Base-by-base conservation (phyloP, 1,139 yeast species). In the Diutina mesorugosa region DNA sequence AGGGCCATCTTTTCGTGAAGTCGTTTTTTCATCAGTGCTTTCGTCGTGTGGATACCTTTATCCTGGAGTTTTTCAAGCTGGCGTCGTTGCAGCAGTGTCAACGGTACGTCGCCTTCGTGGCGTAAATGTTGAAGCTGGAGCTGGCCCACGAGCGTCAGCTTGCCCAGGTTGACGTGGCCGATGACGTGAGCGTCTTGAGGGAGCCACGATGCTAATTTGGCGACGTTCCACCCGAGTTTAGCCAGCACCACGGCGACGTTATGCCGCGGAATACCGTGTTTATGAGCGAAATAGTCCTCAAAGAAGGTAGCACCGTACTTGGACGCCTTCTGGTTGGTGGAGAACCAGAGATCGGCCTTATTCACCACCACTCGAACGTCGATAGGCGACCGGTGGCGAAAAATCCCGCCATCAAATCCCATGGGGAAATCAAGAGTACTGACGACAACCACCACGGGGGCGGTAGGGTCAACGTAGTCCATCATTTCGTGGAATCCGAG, bases 101-200 rank as follows among this genome's bases (percentile, higher is more conserved):
- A 7, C n/a, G 51, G 51, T 4, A 29, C n/a, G 30, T 46, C 30
- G 21, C n/a, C 48, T 21, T 18, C 30, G 8, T 46, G 10, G 5
- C 12, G 30, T 9, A n/a, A 18, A 21, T 26, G 48, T 55, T 70
- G 69, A 16, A 81, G 62, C 41, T 85, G 62, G n/a, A 80, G 66
- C 61, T 77, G 80, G 2, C 28, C 41, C 45, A 85, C 75, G 35
- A 90, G 65, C 0, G 86, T 75, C 1, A 95, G 83, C 66, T 90
- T 90, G 0, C 97, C 97, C 16, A 83, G 76, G 64, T 89, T 89
- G 9, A 88, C 83, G 60, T 78, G 77, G 1, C 97, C 97, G 12
- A 89, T 72, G 45, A 90, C 67, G 64, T 81, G 85, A 32, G 83
- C 62, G 41, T 68, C 75, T 29, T 8, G 35, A 28, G 51, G 51